Base-by-base conservation (phyloP, 2,329 filamentous ascomycete species). In the Esteya vermicola region DNA sequence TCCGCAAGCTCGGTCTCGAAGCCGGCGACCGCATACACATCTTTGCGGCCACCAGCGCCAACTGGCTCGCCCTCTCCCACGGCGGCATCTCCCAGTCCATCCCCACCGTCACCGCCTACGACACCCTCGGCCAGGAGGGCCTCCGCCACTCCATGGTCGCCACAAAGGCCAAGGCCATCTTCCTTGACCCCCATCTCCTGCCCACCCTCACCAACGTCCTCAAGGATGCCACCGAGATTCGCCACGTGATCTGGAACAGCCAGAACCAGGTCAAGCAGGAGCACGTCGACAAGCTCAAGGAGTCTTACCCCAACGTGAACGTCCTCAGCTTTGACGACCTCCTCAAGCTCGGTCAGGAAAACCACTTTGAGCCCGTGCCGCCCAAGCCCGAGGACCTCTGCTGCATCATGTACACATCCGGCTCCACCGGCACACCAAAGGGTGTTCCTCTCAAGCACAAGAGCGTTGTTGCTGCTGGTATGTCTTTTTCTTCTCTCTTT, bases 31-130 rank as follows among this genome's bases (percentile, higher is more conserved):
- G 75, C 49, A 62, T 91, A 43, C 84, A 93, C 61, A 71, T 91
- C 51, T 93, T 83, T 53, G 85, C 82, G 45, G 78, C 81, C 38
- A 93, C 83, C 14, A 72, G 68, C 52, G 56, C 61, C 33, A 60
- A 71, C 54, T 72, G 68, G 68, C 53, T 72, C 18, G 57, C 62
- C 47, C 60, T 61, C 50, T 65, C 67, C 18, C 68, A 72, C 52
- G 67, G 59, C 38, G 64, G 67, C 39, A 62, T 72, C 35, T 84
- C 83, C 16, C 85, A 93, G 61, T 85, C 80, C 31, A 74, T 91
- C 61, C 75, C 83, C 43, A 82, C 86, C 49, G 82, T 88, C 43
- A 89, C 82, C n/a, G 81, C 81, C 33, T 86, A 86, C 59, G 81
- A 85, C 58, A 85, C 81, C 7, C 72, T 86, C 16, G 81, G 81